Base-by-base conservation (phyloP, 2,329 filamentous ascomycete species). In the Davidsoniella virescens region DNA sequence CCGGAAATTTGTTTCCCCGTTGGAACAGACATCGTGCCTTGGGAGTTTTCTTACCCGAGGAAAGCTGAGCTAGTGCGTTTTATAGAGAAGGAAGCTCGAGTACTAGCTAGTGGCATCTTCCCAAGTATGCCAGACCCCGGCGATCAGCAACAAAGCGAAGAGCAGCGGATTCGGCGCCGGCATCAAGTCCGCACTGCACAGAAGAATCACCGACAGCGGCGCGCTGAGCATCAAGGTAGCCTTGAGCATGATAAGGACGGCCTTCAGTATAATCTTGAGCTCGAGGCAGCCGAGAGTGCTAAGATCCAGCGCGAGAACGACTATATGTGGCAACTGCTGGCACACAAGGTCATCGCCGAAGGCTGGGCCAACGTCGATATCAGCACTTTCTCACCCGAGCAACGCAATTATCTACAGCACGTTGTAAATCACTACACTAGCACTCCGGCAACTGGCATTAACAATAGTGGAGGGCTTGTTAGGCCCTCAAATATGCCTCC, bases 171-270 rank as follows among this genome's bases (percentile, higher is more conserved):
- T 56, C 54, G 64, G 14, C 68, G 73, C 4, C 67, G 73, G 0
- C 67, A 68, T 2, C 73, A 76, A 54, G 72, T 76, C 47, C 62
- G 72, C 2, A 66, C 64, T 18, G 73, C 73, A 2, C 73, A 76
- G 63, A 67, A 70, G 37, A 67, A 74, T 58, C 73, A 76, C 56
- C 71, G 73, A 14, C 68, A 72, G 59, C 70, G 73, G 57, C 76
- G 75, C 57, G 71, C 69, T 47, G 69, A 75, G 58, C 73, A 76
- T 57, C 65, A 71, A 54, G 69, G 68, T 57, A 64, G 75, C 61
- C 68, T 76, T 26, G 73, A 76, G 62, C 61, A 67, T 53, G 71
- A 76, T 56, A 61, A 72, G 16, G 63, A 65, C 12, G 63, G 64
- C 54, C 64, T 73, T 50, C 67, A 72, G 10, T 67, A 70, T 47